Evolutionary conservation across 2,329 filamentous ascomycete genomes (phyloP).

Genomic region (Rhexocercosporidium sp.): DNA sequence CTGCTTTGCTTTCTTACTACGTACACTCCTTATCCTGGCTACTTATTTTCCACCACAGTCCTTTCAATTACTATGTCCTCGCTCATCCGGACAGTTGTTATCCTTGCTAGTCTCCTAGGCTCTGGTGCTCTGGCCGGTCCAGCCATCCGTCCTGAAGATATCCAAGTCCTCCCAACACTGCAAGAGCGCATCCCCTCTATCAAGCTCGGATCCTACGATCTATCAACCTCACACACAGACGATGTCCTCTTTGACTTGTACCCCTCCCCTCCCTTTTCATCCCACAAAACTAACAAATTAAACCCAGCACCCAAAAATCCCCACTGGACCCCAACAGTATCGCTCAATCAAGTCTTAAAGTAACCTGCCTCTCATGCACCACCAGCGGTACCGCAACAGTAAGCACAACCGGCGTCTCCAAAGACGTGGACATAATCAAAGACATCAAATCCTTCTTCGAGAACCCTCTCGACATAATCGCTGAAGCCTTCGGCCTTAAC

Average conservation of each 20-base stretch:
- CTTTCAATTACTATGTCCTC: neutral
- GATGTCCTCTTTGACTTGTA: slow-evolving; percentile 32
- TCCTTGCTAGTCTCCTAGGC: neutral
- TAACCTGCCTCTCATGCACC: neutral
- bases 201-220: slow-evolving; percentile 19
- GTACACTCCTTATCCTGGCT: neutral
- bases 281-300: neutral
- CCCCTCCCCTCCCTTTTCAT: neutral
- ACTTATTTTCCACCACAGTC: neutral
- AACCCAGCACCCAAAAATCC: neutral
- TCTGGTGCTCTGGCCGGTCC: neutral
- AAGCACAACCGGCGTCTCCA: neutral
- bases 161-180: neutral
- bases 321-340: neutral
- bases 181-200: slow-evolving; percentile 9
- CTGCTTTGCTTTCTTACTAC: neutral
- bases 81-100: neutral
- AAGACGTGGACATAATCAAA: neutral
- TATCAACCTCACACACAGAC: slow-evolving; percentile 20
- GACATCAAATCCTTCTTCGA: neutral
- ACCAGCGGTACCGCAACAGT: neutral
- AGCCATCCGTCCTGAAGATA: neutral
- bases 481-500: slow-evolving; percentile 28
- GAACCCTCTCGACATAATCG: slow-evolving; percentile 25
- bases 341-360: neutral